Evolutionary conservation across 2,329 filamentous ascomycete genomes (phyloP), one percentile per base, ranked within the genome.

Genomic region (Aspergillus eucalypticola): DNA sequence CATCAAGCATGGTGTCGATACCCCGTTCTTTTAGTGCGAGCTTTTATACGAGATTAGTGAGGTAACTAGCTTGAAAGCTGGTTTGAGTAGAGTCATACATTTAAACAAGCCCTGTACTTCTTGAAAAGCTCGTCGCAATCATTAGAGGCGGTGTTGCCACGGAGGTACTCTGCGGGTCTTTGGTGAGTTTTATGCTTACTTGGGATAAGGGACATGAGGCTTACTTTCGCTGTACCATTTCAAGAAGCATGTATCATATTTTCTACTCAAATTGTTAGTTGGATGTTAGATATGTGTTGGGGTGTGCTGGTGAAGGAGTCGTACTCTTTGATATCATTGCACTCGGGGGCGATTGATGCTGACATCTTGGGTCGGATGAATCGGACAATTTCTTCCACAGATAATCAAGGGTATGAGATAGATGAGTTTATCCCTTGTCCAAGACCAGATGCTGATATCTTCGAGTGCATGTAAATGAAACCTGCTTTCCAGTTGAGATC

Each of bases 161-260:
- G 86, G 19, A 99, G 86, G 72, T 96, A 99, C 78, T 97, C 95
- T 95, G 66, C 51, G 15, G 57, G 66, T 53, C 69, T 67, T 54
- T 54, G 42, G 44, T 60, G 44, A 60, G 48, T 13, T 29, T 15
- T 35, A 15, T 11, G 6, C 6, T 61, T 54, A 6, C 48, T 38
- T 32, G 15, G 7, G 11, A 3, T 11, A 17, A 21, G n/a, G 2
- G 4, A 8, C 17, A 35, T 17, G 27, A 54, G 56, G 25, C 65
- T 29, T 83, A 97, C 95, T 98, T 79, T 99, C 95, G 74, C 93
- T 97, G 77, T 99, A 99, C 95, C 95, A 99, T 79, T 96, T 98
- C 65, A 99, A 81, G 75, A 99, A 99, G 80, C 95, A 99, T 55
- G 90, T 93, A 76, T 99, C 95, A 75, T 99, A 99, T 69, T 89